Base-by-base conservation (phyloP, 176 grass and related monocot genomes). In the Areca catechu region DNA sequence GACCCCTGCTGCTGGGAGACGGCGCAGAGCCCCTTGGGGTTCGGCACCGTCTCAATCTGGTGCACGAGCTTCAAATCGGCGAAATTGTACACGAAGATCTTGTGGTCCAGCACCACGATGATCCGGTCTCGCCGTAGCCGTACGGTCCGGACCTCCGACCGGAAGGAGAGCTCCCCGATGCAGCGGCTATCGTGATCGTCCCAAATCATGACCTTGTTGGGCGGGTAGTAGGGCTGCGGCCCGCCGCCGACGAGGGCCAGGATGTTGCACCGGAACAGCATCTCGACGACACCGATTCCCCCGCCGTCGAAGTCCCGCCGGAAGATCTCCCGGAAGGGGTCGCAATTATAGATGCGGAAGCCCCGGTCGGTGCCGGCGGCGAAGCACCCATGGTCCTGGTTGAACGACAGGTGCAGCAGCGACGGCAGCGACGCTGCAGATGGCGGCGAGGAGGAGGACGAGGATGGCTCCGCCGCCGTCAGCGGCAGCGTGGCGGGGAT, bases 321-420 rank as follows among this genome's bases (percentile, higher is more conserved):
- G 70, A 99, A 93, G 69, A 99, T 99, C 79, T 93, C 94, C 21
- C 94, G 88, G 65, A 99, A 93, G 7, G 94, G 94, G 76, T 99
- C 88, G 64, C 94, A 99, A 34, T 99, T 99, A 60, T 83, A 99
- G 84, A 99, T 93, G 78, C 88, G 84, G 79, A 99, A 99, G 22
- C 94, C 94, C 10, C 80, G 70, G 16, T 79, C 83, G 27, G 81
- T 89, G 16, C 94, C 88, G 18, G 70, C 83, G 4, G 94, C 94
- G 63, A 99, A 99, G 88, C 94, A 99, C n/a, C 94, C 94, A 43
- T 99, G 62, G 75, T 99, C 94, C 88, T 99, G 94, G 61, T 99
- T 99, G 84, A 86, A 99, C 55, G 94, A 93, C 19, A 93, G 60
- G 67, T 99, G 94, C 17, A 99, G 81, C 16, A 85, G 22, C 24